Evolutionary conservation across 2,329 filamentous ascomycete genomes (phyloP).

Genomic region (Hymenoscyphus fructigenus): DNA sequence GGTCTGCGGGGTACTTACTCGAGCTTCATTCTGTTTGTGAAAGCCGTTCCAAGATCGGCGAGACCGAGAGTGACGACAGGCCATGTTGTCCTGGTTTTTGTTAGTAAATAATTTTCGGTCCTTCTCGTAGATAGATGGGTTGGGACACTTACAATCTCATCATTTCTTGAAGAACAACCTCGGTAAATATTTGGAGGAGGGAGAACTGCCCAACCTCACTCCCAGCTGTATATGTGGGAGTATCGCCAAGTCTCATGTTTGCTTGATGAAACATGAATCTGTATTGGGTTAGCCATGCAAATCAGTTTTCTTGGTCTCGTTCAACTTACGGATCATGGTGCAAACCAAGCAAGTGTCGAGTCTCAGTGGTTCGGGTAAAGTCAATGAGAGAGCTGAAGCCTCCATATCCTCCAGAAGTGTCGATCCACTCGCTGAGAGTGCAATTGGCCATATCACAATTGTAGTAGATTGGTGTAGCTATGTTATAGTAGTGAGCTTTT

Average conservation of each 20-base stretch:
- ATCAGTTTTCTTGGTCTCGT: not conserved
- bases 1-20: not conserved
- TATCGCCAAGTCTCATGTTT: constrained; percentile 53
- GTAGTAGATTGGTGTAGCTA: constrained; percentile 3
- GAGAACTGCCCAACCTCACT: constrained; percentile 19
- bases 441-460: constrained; percentile 53
- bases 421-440: constrained; percentile 57
- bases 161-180: constrained; percentile 28
- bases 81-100: constrained; percentile 45
- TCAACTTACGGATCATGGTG: constrained; percentile 23
- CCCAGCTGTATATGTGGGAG: constrained; percentile 25
- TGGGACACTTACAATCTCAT: constrained; percentile 15
- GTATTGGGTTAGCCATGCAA: not conserved
- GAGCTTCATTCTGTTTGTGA: constrained; percentile 1
- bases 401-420: constrained; percentile 54
- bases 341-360: constrained; percentile 54
- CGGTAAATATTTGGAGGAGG: constrained; percentile 26
- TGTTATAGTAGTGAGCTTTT: not conserved
- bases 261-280: constrained; percentile 34
- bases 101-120: not conserved
- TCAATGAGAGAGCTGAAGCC: constrained; percentile 50
- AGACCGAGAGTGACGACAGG: constrained; percentile 44
- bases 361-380: constrained; percentile 50
- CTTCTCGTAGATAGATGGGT: not conserved
- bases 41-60: constrained; percentile 1